phyloP scores from a whole-genome alignment of 441 rosid species.

The Pelargonium australe region DNA sequence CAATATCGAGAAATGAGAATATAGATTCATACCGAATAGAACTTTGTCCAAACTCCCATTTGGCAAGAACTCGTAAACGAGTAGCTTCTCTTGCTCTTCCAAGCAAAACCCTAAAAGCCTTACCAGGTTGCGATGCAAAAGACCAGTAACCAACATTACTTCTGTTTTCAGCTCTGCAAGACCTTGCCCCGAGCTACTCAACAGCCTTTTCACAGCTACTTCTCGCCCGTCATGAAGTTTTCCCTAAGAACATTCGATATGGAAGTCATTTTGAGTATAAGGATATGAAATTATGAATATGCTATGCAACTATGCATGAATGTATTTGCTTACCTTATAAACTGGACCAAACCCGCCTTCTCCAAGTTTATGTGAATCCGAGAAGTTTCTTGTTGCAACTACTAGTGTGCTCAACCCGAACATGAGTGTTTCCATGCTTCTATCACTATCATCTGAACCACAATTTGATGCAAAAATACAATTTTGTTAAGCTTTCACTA shows the following conservation, averaged over 20 bases:
- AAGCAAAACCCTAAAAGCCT: conserved; percentile 27
- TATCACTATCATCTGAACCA: conserved; percentile 14
- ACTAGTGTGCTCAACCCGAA: conserved; percentile 22
- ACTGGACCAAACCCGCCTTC: conserved; percentile 38
- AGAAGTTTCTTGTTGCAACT: conserved; percentile 29
- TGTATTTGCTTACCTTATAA: conserved; percentile 24
- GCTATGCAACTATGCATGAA: too few relatives aligned
- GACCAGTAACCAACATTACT: conserved; percentile 19
- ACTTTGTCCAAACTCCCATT: conserved; percentile 28
- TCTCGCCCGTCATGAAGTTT: conserved; percentile 8
- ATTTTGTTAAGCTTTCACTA: too few relatives aligned
- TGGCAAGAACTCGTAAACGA: conserved; percentile 27
- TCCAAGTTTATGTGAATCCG: conserved; percentile 31
- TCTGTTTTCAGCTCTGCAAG: conserved; percentile 23
- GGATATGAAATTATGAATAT: too few relatives aligned
- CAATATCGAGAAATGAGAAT: too few relatives aligned
- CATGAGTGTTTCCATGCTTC: conserved; percentile 20
- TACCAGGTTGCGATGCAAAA: conserved; percentile 14
- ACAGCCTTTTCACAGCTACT: conserved; percentile 18
- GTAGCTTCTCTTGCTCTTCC: conserved; percentile 31
- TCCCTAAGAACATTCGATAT: conserved; percentile 1
- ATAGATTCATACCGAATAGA: neutral
- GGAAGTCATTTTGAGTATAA: neutral
- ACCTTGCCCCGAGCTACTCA: conserved; percentile 18
- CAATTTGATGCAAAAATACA: conserved; percentile 5